Evolutionary conservation across 495 filamentous ascomycete genomes (phyloP), one percentile per base, ranked within the genome.

Genomic region (Penicillium coffeae): DNA sequence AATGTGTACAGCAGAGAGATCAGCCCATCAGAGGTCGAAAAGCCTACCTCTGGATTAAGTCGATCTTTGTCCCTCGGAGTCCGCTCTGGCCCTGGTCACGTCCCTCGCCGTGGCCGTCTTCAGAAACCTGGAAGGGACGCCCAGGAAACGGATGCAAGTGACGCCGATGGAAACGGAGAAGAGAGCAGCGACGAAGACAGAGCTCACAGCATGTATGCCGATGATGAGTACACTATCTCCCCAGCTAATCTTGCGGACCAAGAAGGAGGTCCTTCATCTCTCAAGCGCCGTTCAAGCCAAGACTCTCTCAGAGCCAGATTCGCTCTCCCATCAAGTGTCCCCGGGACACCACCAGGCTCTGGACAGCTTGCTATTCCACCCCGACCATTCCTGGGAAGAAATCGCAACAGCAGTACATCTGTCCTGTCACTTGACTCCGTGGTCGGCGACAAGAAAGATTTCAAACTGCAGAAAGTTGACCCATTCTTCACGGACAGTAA

Each of bases 401-500:
- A 70, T 40, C 63, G 72, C 18, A 59, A 66, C 42, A 75, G 72
- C 48, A 65, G 57, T 32, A 56, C 68, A 22, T 75, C 80, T 63
- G 63, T 83, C 56, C 70, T 75, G 16, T 75, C 72, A 0, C 73
- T 77, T 35, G 72, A 76, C 21, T 78, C 78, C 6, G 76, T 86
- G 4, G 73, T 82, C 10, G 80, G 80, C 9, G 75, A 80, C 38
- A 73, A 79, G 58, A 79, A 77, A 20, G 80, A 86, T 51, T 80
- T 79, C 55, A 77, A 78, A 55, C 69, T 86, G n/a, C 84, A 86
- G 51, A 79, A 85, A 48, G 81, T 87, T 5, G 82, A 85, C 55
- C 83, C 83, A 14, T 84, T 81, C 73, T 87, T 87, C 68, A 86
- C 79, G 10, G 84, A 87, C 55, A 71, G 75, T 6, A 80, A 73